phyloP scores from a whole-genome alignment of 306 rosid genomes.

The Castanopsis chinensis region DNA sequence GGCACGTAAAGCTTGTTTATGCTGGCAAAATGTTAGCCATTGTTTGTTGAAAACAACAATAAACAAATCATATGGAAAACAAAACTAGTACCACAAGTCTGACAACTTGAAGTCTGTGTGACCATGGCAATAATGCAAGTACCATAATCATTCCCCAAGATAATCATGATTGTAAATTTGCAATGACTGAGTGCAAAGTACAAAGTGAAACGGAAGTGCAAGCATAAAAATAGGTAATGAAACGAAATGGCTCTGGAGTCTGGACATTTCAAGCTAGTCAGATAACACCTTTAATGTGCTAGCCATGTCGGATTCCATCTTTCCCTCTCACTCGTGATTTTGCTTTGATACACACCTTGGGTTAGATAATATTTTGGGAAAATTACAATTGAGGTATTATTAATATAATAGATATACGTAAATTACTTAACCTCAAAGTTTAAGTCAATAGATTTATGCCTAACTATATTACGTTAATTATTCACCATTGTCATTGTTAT shows the following conservation, averaged over 20 bases:
- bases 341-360: background rate
- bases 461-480: no score
- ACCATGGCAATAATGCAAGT: constrained; percentile 10
- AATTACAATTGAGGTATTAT: no score
- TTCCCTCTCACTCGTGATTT: background rate
- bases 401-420: no score
- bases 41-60: background rate
- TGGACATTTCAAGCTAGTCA: constrained; percentile 34
- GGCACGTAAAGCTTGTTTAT: background rate
- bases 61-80: background rate
- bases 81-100: background rate
- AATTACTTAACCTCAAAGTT: no score
- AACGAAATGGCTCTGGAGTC: constrained; percentile 36
- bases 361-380: no score
- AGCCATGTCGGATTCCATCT: constrained; percentile 55
- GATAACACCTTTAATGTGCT: constrained; percentile 33
- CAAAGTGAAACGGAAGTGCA: background rate
- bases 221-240: constrained; percentile 10
- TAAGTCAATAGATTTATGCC: no score
- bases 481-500: no score
- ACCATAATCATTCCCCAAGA: constrained; percentile 11
- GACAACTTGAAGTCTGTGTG: constrained; percentile 4
- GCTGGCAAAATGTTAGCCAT: background rate
- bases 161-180: constrained; percentile 2
- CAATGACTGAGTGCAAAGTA: background rate